phyloP scores from a whole-genome alignment of 163 green algal species.

The Chlorella variabilis region DNA sequence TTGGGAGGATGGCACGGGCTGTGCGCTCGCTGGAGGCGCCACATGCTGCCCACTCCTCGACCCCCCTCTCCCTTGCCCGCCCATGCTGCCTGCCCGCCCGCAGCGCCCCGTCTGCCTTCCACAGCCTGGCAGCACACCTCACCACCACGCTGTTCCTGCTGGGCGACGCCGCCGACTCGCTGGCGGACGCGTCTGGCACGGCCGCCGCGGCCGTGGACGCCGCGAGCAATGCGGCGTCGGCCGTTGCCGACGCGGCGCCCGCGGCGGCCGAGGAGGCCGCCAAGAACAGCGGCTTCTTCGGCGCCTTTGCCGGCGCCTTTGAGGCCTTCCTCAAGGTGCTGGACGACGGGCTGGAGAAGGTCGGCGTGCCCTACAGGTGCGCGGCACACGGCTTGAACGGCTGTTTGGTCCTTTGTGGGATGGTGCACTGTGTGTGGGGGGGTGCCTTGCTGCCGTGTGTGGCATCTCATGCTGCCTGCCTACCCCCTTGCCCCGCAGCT shows the following conservation, averaged over 20 bases:
- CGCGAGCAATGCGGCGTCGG: neutral
- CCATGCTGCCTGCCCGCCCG: neutral
- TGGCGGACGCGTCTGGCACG: slow-evolving; percentile 1
- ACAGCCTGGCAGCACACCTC: slow-evolving; percentile 48
- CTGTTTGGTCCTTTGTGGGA: too few relatives aligned
- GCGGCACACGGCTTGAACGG: too few relatives aligned
- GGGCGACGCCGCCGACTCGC: slow-evolving; percentile 44
- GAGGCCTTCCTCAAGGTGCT: slow-evolving; percentile 74
- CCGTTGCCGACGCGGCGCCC: slow-evolving; percentile 16
- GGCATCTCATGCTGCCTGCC: too few relatives aligned
- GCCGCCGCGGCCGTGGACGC: slow-evolving; percentile 17
- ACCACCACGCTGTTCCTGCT: slow-evolving; percentile 49
- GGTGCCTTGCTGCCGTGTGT: too few relatives aligned
- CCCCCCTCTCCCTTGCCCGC: neutral
- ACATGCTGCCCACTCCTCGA: neutral
- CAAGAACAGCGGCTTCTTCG: slow-evolving; percentile 65
- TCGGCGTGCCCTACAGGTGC: slow-evolving; percentile 85
- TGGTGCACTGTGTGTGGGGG: too few relatives aligned
- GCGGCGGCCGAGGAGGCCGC: slow-evolving; percentile 21
- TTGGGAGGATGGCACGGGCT: too few relatives aligned
- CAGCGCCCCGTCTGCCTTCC: slow-evolving; percentile 39
- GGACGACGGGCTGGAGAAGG: slow-evolving; percentile 63
- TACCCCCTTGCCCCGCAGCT: slow-evolving; percentile 52
- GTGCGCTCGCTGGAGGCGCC: too few relatives aligned
- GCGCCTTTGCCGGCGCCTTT: slow-evolving; percentile 63